Evolutionary conservation across 805 yeast species (phyloP).

Genomic region (Yarrowia yakushimensis): DNA sequence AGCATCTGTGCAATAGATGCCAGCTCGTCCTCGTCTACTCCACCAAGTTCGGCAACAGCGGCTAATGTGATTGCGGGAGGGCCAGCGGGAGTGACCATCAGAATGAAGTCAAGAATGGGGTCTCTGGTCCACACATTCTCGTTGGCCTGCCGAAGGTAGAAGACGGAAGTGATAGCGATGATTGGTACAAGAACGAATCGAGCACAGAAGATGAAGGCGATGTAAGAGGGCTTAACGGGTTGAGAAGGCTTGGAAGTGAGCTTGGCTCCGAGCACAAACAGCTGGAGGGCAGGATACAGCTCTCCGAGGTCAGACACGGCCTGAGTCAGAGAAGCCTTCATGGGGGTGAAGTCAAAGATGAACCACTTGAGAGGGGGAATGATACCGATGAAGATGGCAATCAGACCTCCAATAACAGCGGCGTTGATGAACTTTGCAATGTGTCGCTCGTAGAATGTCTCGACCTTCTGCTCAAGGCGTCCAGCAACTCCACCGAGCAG

Average conservation of each 20-base stretch:
- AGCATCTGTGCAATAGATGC: slow-evolving; percentile 28
- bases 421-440: slow-evolving; percentile 27
- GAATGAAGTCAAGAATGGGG: slow-evolving; percentile 28
- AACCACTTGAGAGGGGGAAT: slow-evolving; percentile 30
- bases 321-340: slow-evolving; percentile 27
- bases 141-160: slow-evolving; percentile 21
- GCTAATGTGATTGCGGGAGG: slow-evolving; percentile 32
- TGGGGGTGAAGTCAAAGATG: slow-evolving; percentile 26
- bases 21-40: slow-evolving; percentile 28
- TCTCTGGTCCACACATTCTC: slow-evolving; percentile 29
- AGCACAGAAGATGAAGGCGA: slow-evolving; percentile 20
- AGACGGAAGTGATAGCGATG: slow-evolving; percentile 27
- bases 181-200: slow-evolving; percentile 28
- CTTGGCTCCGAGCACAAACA: slow-evolving; percentile 30
- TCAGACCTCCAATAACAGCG: slow-evolving; percentile 28
- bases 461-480: background rate
- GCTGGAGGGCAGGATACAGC: slow-evolving; percentile 31
- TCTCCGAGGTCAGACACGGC: slow-evolving; percentile 29
- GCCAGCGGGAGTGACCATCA: slow-evolving; percentile 30
- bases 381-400: slow-evolving; percentile 30
- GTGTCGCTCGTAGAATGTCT: slow-evolving; percentile 10
- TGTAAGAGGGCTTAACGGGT: slow-evolving; percentile 26
- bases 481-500: slow-evolving; percentile 9
- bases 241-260: slow-evolving; percentile 26
- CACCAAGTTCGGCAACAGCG: slow-evolving; percentile 31